Evolutionary conservation across 83 land plant genomes (phyloP).

Genomic region (Picea abies): DNA sequence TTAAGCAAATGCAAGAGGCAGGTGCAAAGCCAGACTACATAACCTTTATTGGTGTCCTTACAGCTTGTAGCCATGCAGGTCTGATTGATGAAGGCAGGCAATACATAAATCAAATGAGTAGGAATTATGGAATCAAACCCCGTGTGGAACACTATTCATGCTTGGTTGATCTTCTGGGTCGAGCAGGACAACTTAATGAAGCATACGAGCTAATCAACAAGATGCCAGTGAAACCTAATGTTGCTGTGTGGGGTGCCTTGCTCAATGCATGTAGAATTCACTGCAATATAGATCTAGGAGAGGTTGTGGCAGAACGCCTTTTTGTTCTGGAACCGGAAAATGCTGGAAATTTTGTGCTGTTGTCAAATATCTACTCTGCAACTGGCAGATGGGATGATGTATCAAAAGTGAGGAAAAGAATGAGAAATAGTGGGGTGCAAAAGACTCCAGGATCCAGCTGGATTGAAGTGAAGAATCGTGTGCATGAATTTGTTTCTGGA

Average conservation of each 20-base stretch:
- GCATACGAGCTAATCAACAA: conserved; percentile 27
- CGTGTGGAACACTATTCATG: conserved; percentile 57
- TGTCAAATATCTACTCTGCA: conserved; percentile 46
- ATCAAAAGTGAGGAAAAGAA: conserved; percentile 32
- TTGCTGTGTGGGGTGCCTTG: conserved; percentile 47
- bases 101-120: conserved; percentile 34
- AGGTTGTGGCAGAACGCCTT: conserved; percentile 27
- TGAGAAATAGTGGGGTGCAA: conserved; percentile 34
- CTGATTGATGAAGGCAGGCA: conserved; percentile 26
- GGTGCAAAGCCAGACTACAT: conserved; percentile 48
- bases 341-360: conserved; percentile 37
- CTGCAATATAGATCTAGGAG: conserved; percentile 31
- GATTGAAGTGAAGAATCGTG: conserved; percentile 30
- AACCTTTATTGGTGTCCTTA: conserved; percentile 39
- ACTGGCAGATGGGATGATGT: conserved; percentile 34
- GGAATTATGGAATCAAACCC: conserved; percentile 29
- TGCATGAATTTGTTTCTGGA: conserved; percentile 45
- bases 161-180: conserved; percentile 48
- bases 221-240: conserved; percentile 54
- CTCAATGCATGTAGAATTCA: conserved; percentile 37
- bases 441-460: conserved; percentile 40
- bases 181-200: conserved; percentile 45
- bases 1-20: conserved; percentile 39
- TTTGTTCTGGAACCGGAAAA: conserved; percentile 39
- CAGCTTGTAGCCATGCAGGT: conserved; percentile 60